Evolutionary conservation across 176 grass and related monocot genomes (phyloP), one percentile per base, ranked within the genome.

Genomic region (Eragrostis curvula): DNA sequence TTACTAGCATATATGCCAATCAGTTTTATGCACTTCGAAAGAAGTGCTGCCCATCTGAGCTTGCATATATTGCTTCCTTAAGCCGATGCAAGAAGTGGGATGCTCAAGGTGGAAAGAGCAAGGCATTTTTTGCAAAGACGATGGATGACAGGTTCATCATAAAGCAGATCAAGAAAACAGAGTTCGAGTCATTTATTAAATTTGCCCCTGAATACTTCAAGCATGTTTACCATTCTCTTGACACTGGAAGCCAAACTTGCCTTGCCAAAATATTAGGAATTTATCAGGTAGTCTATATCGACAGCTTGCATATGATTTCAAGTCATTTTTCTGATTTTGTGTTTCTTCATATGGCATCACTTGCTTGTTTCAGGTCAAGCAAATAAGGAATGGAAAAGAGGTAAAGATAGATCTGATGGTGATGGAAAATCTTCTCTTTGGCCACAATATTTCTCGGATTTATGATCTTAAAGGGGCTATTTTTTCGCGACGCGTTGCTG

Each of bases 351-450:
- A 69, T 84, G 21, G 47, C 28, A 50, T 63, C 70, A 46, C 39
- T 75, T 83, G 18, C 41, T 9, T 64, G 13, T 73, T 77, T 77
- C 84, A 94, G 92, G 88, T 97, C 55, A 90, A 90, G 40, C 84
- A 93, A 87, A 80, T 68, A 58, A 94, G 85, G 86, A 71, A 91
- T 84, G 93, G 93, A 48, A 98, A 91, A 81, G 96, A 95, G 73
- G 73, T 87, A 51, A 96, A 86, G 83, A 92, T 86, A 7, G 96
- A 96, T 82, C 67, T 99, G 66, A 90, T 99, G 96, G 96, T 99
- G 85, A 99, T 99, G 96, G 96, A 99, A 88, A 99, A 99, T 63
- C 91, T 96, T 89, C 89, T 96, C 21, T 99, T 91, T 74, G 96
- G 96, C 36, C 90, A 84, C 74, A 90, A 88, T 69, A 70, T 98